These are phyloP conservation scores for Aegilops longissima DNA, from an alignment of 176 grass and related monocot species.

Conservation along the genomic window DNA sequence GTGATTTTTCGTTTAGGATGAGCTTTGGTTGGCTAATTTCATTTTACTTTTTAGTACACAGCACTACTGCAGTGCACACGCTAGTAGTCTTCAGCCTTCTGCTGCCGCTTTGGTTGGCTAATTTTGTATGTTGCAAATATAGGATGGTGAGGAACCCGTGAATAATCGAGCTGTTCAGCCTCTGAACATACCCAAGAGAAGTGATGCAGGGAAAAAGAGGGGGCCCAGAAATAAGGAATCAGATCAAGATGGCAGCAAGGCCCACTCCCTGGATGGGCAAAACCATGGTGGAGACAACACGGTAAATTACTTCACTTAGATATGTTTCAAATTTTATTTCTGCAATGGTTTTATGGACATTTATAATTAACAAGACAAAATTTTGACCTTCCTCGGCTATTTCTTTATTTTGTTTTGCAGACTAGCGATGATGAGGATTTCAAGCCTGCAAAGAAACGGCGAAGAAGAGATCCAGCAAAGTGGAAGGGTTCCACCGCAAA, in stretches of 20 bases:
- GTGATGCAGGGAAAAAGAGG: not conserved
- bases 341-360: not conserved
- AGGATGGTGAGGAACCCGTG: not conserved
- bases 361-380: not conserved
- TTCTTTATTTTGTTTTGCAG: not conserved
- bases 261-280: not conserved
- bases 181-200: not conserved
- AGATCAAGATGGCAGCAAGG: not conserved
- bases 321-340: not conserved
- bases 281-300: not conserved
- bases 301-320: not conserved
- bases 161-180: not conserved
- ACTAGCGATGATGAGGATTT: not conserved
- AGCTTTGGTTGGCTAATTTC: not conserved
- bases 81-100: too few species aligned
- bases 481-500: not conserved
- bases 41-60: too few species aligned
- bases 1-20: not conserved
- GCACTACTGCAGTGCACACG: too few species aligned
- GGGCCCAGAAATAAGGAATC: not conserved
- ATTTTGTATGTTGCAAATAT: not conserved
- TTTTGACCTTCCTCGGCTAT: not conserved
- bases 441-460: not conserved
- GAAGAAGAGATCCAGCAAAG: not conserved
- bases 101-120: not conserved